Percentiles rank a stretch among this genome's conserved stretches.
phyloP scores from a whole-genome alignment of 768 basidiomycete species.

The Termitomyces sp. region DNA sequence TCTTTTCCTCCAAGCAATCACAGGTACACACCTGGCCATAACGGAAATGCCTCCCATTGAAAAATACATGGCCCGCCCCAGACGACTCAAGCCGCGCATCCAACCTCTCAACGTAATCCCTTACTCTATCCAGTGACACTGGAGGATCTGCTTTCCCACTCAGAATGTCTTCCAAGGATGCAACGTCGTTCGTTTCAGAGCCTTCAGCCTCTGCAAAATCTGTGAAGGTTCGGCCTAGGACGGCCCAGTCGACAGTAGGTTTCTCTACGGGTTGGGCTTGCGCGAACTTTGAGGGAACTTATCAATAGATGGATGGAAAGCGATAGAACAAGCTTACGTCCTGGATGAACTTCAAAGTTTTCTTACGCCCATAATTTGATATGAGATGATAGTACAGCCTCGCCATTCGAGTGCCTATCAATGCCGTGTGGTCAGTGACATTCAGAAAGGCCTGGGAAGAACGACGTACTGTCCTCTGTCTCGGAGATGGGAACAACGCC shows the following conservation, averaged over 20 bases:
- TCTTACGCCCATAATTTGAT: conserved; percentile 53
- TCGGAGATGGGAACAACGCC: conserved; percentile 77
- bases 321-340: conserved; percentile 29
- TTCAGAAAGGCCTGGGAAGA: not conserved
- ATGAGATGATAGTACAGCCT: conserved; percentile 64
- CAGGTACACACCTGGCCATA: conserved; percentile 49
- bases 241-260: conserved; percentile 30
- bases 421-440: not conserved
- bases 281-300: conserved; percentile 25
- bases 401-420: conserved; percentile 62
- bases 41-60: conserved; percentile 81
- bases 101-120: conserved; percentile 54
- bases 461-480: conserved; percentile 34
- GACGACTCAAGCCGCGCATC: conserved; percentile 28
- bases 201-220: conserved; percentile 25
- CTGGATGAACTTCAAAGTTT: conserved; percentile 56
- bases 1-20: not conserved
- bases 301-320: not conserved
- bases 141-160: conserved; percentile 21
- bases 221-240: conserved; percentile 33
- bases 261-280: conserved; percentile 26
- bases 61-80: conserved; percentile 64
- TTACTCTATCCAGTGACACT: conserved; percentile 36
- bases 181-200: conserved; percentile 16
- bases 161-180: conserved; percentile 33